These are phyloP conservation scores for Pythium aphanidermatum DNA, from an alignment of 352 stramenopile genomes.

Conservation along the genomic window DNA sequence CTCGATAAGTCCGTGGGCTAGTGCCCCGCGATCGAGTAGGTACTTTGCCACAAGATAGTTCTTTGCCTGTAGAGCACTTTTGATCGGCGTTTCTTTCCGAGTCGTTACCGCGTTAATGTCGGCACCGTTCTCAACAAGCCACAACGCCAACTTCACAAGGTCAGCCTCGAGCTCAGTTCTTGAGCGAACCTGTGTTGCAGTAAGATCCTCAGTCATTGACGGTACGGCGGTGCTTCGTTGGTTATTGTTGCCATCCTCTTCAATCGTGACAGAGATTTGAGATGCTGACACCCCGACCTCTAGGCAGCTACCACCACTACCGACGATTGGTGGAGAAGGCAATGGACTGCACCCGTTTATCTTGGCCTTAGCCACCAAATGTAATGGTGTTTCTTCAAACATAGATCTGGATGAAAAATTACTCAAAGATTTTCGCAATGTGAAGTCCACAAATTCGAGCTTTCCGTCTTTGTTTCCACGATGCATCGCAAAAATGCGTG, in stretches of 20 bases:
- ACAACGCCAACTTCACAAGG: slow-evolving; percentile 31
- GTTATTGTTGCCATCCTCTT: slow-evolving; percentile 23
- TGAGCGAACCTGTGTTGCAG: neutral
- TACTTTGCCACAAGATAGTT: slow-evolving; percentile 34
- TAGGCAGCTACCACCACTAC: slow-evolving; percentile 8
- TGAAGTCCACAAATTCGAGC: slow-evolving; percentile 66
- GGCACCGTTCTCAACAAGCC: slow-evolving; percentile 50
- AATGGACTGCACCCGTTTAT: neutral
- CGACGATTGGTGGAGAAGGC: too few relatives aligned
- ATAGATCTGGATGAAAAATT: slow-evolving; percentile 22
- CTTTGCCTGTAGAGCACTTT: slow-evolving; percentile 26
- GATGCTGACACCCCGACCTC: slow-evolving; percentile 27
- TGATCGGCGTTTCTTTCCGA: slow-evolving; percentile 25
- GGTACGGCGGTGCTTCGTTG: slow-evolving; percentile 10
- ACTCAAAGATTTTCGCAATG: slow-evolving; percentile 35
- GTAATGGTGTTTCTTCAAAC: slow-evolving; percentile 49
- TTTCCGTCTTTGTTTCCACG: slow-evolving; percentile 43
- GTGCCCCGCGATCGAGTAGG: slow-evolving; percentile 27
- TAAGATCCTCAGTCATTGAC: slow-evolving; percentile 5
- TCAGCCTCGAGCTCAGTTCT: slow-evolving; percentile 20
- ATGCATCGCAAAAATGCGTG: slow-evolving; percentile 77
- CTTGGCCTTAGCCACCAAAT: slow-evolving; percentile 40
- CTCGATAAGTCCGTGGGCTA: slow-evolving; percentile 18
- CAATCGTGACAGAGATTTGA: slow-evolving; percentile 23
- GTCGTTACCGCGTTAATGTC: slow-evolving; percentile 32